Conservation (phyloP, 306 rosid species). For the Datisca glomerata region DNA sequence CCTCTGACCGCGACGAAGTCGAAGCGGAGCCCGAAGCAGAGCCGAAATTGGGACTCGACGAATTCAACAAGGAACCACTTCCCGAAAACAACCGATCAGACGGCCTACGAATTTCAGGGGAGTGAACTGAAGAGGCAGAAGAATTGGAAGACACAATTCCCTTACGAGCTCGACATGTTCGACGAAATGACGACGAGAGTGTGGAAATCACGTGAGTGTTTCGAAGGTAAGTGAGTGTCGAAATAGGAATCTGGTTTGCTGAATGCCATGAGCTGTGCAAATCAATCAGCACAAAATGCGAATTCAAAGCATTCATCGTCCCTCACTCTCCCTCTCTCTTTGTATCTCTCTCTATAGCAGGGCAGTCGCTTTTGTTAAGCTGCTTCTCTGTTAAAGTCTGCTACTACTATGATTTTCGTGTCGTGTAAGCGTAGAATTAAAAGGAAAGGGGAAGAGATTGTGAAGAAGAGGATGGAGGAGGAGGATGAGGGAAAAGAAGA, state of each 20-base stretch:
- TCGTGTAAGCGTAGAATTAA: background rate
- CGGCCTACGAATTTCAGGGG: conserved; percentile 72
- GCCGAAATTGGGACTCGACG: conserved; percentile 16
- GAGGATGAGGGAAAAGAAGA: conserved; percentile 38
- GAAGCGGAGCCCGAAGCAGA: conserved; percentile 7
- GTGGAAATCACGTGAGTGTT: conserved; percentile 27
- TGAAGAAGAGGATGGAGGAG: conserved; percentile 3
- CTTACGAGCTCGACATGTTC: conserved; percentile 24
- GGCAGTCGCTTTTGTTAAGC: too few relatives aligned
- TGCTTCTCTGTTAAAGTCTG: too few relatives aligned
- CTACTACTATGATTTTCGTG: too few relatives aligned
- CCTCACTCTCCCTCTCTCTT: background rate
- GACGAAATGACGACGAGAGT: conserved; percentile 39
- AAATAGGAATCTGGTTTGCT: conserved; percentile 34
- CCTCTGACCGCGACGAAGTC: conserved; percentile 29
- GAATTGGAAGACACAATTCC: conserved; percentile 30
- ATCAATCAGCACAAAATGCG: conserved; percentile 57
- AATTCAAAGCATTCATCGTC: conserved; percentile 53
- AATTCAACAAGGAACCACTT: conserved; percentile 22
- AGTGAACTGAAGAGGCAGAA: conserved; percentile 18
- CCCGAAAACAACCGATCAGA: conserved; percentile 52
- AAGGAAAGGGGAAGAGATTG: background rate
- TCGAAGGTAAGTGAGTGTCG: conserved; percentile 31
- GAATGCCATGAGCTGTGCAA: conserved; percentile 47
- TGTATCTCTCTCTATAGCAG: too few relatives aligned